phyloP scores from a whole-genome alignment of 2,329 filamentous ascomycete species.

The Paecilomyces niveus region DNA sequence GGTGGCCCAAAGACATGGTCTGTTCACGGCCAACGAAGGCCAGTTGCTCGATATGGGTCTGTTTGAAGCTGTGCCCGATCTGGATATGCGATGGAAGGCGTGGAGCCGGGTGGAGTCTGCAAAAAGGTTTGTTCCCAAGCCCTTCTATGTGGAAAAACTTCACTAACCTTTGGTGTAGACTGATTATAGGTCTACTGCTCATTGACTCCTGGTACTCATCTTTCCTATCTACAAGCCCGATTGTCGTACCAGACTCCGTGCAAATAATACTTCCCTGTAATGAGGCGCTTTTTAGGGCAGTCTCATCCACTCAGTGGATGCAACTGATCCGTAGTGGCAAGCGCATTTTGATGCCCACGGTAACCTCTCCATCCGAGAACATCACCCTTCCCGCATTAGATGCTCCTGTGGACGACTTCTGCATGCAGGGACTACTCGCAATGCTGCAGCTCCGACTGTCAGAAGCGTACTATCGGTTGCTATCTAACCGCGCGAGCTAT shows the following conservation, averaged over 20 bases:
- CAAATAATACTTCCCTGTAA: constrained; percentile 41
- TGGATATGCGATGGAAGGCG: constrained; percentile 44
- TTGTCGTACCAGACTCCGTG: constrained; percentile 40
- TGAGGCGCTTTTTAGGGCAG: constrained; percentile 39
- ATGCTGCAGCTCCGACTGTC: constrained; percentile 36
- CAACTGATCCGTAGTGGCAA: constrained; percentile 29
- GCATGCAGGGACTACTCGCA: constrained; percentile 30
- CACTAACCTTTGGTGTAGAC: constrained; percentile 10
- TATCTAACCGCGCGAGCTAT: constrained; percentile 31
- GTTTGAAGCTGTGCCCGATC: constrained; percentile 37
- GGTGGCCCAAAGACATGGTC: constrained; percentile 43
- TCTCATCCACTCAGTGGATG: constrained; percentile 28
- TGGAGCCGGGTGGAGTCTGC: constrained; percentile 48
- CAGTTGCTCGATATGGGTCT: constrained; percentile 34
- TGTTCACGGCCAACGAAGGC: constrained; percentile 44
- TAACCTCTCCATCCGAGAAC: constrained; percentile 29
- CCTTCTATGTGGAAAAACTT: neutral
- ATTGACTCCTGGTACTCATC: constrained; percentile 44
- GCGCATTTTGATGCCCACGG: constrained; percentile 24
- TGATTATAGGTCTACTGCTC: constrained; percentile 42
- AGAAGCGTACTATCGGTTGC: constrained; percentile 37
- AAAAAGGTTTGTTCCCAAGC: constrained; percentile 30
- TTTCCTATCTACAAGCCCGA: constrained; percentile 41
- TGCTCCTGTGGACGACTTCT: constrained; percentile 25
- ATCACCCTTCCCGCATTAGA: constrained; percentile 26